phyloP scores from a whole-genome alignment of 2,329 filamentous ascomycete species.

The Beauveria asiatica region DNA sequence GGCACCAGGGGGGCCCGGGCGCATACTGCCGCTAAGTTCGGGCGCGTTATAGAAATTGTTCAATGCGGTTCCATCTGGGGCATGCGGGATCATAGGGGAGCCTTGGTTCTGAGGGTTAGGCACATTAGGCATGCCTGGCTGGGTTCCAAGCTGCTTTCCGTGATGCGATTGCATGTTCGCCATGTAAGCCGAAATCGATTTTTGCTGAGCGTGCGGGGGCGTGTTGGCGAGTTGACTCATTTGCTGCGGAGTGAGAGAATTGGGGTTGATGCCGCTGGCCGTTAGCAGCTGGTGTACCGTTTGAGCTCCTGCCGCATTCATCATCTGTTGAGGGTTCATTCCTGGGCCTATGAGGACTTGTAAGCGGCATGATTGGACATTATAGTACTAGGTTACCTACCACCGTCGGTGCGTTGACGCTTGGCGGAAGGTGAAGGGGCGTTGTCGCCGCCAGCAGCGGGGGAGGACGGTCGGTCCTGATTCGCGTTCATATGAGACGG shows the following conservation, averaged over 20 bases:
- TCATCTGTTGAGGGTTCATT: slow-evolving; percentile 64
- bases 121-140: slow-evolving; percentile 62
- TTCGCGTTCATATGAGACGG: slow-evolving; percentile 81
- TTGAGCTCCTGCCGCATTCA: slow-evolving; percentile 38
- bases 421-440: slow-evolving; percentile 81
- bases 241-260: slow-evolving; percentile 64
- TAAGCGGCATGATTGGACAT: background rate
- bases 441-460: slow-evolving; percentile 63
- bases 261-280: slow-evolving; percentile 66
- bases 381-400: slow-evolving; percentile 15
- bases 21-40: slow-evolving; percentile 54
- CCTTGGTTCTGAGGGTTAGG: slow-evolving; percentile 65
- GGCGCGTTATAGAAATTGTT: slow-evolving; percentile 54
- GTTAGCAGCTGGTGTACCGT: slow-evolving; percentile 54
- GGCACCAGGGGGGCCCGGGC: slow-evolving; percentile 39
- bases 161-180: slow-evolving; percentile 78
- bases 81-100: slow-evolving; percentile 73
- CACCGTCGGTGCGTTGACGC: slow-evolving; percentile 67
- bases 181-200: slow-evolving; percentile 81
- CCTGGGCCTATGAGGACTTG: slow-evolving; percentile 24
- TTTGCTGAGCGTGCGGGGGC: slow-evolving; percentile 58
- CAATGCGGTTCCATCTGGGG: slow-evolving; percentile 54
- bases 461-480: slow-evolving; percentile 72
- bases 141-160: slow-evolving; percentile 70
- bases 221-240: slow-evolving; percentile 55